Percentiles rank a stretch among this genome's conserved stretches.
phyloP scores from a whole-genome alignment of 345 rosid genomes.

The Salix viminalis region DNA sequence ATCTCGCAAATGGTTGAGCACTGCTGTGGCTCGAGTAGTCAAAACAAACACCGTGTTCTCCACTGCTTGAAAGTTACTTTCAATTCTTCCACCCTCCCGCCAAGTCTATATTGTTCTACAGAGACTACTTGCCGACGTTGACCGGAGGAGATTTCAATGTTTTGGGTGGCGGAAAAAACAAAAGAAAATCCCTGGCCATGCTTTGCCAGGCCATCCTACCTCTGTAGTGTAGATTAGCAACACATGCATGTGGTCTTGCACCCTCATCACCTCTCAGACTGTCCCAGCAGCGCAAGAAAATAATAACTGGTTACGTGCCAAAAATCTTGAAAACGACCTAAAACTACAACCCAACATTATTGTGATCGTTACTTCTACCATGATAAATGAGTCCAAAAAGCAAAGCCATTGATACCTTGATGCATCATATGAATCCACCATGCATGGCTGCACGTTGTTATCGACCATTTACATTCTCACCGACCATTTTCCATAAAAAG shows the following conservation, averaged over 20 bases:
- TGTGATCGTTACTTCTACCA: background rate
- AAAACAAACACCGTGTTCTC: too few relatives aligned
- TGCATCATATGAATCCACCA: background rate
- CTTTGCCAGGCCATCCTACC: background rate
- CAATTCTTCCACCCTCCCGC: too few relatives aligned
- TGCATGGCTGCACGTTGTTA: background rate
- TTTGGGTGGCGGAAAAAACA: background rate
- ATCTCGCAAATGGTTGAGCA: too few relatives aligned
- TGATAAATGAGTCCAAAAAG: background rate
- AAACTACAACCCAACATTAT: conserved; percentile 7
- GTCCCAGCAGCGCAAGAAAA: background rate
- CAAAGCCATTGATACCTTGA: background rate
- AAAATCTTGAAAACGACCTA: background rate
- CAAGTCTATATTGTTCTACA: background rate
- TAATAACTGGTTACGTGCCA: background rate
- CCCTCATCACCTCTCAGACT: background rate
- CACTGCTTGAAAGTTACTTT: too few relatives aligned
- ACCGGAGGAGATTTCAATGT: background rate
- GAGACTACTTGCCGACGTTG: background rate
- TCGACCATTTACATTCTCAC: background rate
- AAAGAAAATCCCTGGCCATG: background rate
- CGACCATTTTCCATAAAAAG: too few relatives aligned
- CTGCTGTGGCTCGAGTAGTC: too few relatives aligned
- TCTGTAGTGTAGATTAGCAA: background rate
- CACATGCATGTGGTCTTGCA: conserved; percentile 18